Evolutionary conservation across 495 filamentous ascomycete species (phyloP), one percentile per base, ranked within the genome.

Genomic region (Penicillium canariense): DNA sequence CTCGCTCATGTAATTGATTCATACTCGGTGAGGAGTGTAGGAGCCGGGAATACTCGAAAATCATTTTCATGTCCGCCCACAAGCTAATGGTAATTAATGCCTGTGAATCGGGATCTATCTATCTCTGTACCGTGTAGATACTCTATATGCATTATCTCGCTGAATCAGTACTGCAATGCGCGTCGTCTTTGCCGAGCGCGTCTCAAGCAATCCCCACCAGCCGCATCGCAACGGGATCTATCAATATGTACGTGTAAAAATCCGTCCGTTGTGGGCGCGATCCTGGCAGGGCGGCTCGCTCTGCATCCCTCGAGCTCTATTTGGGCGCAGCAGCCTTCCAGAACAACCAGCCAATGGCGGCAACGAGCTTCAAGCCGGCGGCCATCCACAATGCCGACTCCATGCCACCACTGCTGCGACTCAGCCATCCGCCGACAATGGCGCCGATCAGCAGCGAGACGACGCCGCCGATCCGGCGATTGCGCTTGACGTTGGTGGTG

Each of bases 341-440:
- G 34, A 75, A 58, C 50, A 71, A 55, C 77, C 77, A 79, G 5
- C 60, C 71, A 18, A 69, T 31, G 2, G 68, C 71, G 46, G 77
- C 73, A 8, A 68, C 45, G n/a, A 74, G 51, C 70, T 88, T 88
- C 14, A 87, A 59, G 0, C 70, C 76, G 4, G 74, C 84, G 1
- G 78, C 81, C 43, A 86, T 69, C 84, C 84, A 87, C 52, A 87
- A 60, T 17, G 76, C 77, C 9, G 70, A 72, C 58, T 76, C 64
- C 67, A 87, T 76, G 18, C 82, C 81, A 14, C 77, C 78, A 15
- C 61, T 59, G 57, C 74, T 83, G 49, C 76, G 72, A 65, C 78
- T 77, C 61, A 89, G 74, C 78, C 81, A 87, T 0, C 84, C 87
- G 5, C 85, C 85, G 0, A 71, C 65, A 47, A 90, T 82, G 0